Base-by-base conservation (phyloP, 495 filamentous ascomycete species). In the Aspergillus indologenus region DNA sequence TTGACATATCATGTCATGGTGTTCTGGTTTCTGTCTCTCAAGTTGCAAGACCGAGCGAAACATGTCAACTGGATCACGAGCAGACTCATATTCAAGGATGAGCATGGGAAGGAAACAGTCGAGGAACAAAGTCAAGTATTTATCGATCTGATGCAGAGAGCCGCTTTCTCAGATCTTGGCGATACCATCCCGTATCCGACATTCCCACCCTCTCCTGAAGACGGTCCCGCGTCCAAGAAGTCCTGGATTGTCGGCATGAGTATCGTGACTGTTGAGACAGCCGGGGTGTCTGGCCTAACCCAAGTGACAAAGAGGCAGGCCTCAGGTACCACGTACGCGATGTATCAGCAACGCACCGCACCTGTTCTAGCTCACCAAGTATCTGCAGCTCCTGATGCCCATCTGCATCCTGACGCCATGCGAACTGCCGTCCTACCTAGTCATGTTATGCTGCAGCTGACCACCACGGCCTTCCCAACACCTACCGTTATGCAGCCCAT, bases 101-200 rank as follows among this genome's bases (percentile, higher is more conserved):
- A 83, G 18, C 79, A 87, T 61, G 91, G 90, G 6, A 85, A 83
- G 23, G 84, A 89, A 26, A 83, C 82, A 23, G 81, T 94, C 19
- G 95, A 98, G 62, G 92, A 98, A 69, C 93, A 96, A 66, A 93
- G 90, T 29, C 85, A 92, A 58, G 90, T 96, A 14, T 93, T 92
- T 21, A 86, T 97, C 44, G 95, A 99, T 70, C 88, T 98, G 78
- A 93, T 99, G 89, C 92, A 96, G 64, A 81, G 92, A 58, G 87
- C 91, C 43, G 86, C 91, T 12, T 96, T 87, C 70, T 91, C 90
- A 0, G 91, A 96, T 69, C 80, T 90, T 53, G 89, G 83, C 44
- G 76, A 82, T 52, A 82, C 81, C 11, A 69, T 80, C 44, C 75
- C 75, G 0, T 77, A 71, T 44, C 61, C 75, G 21, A 80, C 73